Evolutionary conservation across 192 early-diverging fungal species (phyloP), one percentile per base, ranked within the genome.

Genomic region (Umbelopsis sp.): DNA sequence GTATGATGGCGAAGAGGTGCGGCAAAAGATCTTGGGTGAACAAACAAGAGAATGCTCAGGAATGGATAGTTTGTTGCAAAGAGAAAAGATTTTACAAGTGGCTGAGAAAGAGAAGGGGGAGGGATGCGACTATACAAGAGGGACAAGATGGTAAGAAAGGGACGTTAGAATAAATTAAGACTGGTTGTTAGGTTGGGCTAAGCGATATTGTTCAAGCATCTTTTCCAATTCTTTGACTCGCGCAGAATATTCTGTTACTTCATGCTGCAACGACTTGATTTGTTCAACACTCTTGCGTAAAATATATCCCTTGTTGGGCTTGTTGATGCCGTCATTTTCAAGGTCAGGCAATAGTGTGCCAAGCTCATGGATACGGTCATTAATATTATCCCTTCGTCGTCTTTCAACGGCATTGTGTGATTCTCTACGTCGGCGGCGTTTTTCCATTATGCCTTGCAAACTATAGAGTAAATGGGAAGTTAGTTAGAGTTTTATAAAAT

Each of bases 371-470:
- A 99, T 99, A 76, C 95, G 95, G 80, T 98, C 97, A 78, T 99
- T 99, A 85, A 99, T 99, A 80, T 97, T 96, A 77, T 99, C 97
- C 44, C 96, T 88, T 38, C 97, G 84, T 52, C 97, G 90, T 56
- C 97, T 85, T 81, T 99, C 97, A 31, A 99, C 97, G 25, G 97
- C 97, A 77, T 99, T 99, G 83, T 99, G 97, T 53, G 94, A 95
- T 81, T 98, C 97, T 25, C 97, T 85, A 71, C 97, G 92, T 38
- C 94, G 88, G 44, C 95, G 87, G 21, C 96, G 87, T 77, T 98
- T 97, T 78, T 99, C 97, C 76, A 83, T 74, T 41, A 75, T 65
- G 11, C 80, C 21, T 71, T 79, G 81, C 69, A 85, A 59, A 50
- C 76, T 80, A 82, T 11, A 41, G 2, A 41, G 38, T n/a, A n/a